A percentile compares a stretch with the other conserved stretches of the same genome.
Evolutionary conservation across 768 basidiomycete genomes (phyloP).

Genomic region (Astraeus odoratus): DNA sequence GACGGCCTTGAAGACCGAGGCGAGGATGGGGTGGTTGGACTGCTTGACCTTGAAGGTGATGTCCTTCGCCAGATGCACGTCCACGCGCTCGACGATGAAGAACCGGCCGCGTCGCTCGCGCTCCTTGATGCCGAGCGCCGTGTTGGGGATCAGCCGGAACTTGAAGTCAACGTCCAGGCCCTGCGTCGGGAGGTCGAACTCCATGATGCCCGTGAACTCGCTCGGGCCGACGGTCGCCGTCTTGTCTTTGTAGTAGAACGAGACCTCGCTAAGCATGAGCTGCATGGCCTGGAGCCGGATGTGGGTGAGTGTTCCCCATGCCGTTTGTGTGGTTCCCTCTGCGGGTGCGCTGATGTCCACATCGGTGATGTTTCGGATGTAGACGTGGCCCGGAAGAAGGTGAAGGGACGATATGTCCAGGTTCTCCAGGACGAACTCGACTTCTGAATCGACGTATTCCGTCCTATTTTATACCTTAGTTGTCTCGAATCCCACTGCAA

Average conservation of each 20-base stretch:
- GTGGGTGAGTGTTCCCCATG: constrained; percentile 59
- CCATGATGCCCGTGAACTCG: constrained; percentile 57
- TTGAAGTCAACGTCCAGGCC: constrained; percentile 67
- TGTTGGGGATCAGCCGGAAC: constrained; percentile 53
- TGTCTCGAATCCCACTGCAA: too few relatives aligned
- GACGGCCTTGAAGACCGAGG: constrained; percentile 58
- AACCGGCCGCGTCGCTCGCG: constrained; percentile 43
- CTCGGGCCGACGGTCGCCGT: constrained; percentile 43
- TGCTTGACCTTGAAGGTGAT: constrained; percentile 48
- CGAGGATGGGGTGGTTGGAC: constrained; percentile 56
- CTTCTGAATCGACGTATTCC: constrained; percentile 61
- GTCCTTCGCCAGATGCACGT: constrained; percentile 50
- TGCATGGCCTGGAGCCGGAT: constrained; percentile 61
- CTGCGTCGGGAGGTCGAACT: constrained; percentile 54
- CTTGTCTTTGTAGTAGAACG: constrained; percentile 71
- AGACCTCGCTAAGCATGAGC: constrained; percentile 55
- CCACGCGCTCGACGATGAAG: constrained; percentile 50
- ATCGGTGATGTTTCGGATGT: constrained; percentile 65
- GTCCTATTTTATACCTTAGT: too few relatives aligned
- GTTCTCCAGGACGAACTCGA: constrained; percentile 72
- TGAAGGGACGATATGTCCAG: constrained; percentile 62
- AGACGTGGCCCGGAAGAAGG: constrained; percentile 62
- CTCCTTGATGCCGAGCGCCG: constrained; percentile 33
- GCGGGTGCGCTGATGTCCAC: constrained; percentile 44
- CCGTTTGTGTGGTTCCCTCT: constrained; percentile 33